Conservation (phyloP, 2,329 filamentous ascomycete species). For the Exutisphaerella laricina region DNA sequence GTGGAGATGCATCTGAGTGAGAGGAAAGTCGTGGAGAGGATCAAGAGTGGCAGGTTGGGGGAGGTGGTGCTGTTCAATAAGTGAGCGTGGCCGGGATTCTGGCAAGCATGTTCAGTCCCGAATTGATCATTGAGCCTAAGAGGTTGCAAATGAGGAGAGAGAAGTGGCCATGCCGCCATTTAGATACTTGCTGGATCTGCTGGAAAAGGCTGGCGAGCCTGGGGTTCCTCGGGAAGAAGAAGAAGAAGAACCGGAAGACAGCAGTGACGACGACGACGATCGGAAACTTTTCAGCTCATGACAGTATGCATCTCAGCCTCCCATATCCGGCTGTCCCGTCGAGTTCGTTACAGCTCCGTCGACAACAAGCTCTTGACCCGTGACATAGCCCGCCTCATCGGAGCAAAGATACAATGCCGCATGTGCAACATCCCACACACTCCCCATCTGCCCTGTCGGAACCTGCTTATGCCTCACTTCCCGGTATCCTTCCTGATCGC, state of each 20-base stretch:
- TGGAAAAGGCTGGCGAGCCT: too few relatives aligned
- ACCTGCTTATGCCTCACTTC: constrained; percentile 51
- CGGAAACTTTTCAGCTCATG: too few relatives aligned
- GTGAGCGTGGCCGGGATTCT: too few relatives aligned
- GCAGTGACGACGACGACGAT: too few relatives aligned
- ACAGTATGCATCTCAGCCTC: too few relatives aligned
- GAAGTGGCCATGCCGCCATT: too few relatives aligned
- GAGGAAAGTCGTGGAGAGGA: constrained; percentile 61
- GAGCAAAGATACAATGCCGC: constrained; percentile 54
- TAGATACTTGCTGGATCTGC: too few relatives aligned
- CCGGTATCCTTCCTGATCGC: constrained; percentile 47
- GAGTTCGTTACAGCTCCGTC: constrained; percentile 26
- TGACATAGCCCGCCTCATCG: constrained; percentile 56
- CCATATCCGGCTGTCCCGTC: constrained; percentile 19
- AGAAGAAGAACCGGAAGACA: too few relatives aligned
- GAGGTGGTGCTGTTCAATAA: constrained; percentile 31
- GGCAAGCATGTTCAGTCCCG: too few relatives aligned
- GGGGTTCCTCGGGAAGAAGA: too few relatives aligned
- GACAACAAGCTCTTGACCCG: constrained; percentile 47
- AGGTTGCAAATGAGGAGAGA: too few relatives aligned
- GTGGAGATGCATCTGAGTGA: constrained; percentile 68
- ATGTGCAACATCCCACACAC: constrained; percentile 56
- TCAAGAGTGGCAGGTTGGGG: constrained; percentile 48
- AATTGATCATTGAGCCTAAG: too few relatives aligned
- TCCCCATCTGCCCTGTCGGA: constrained; percentile 55